Evolutionary conservation across 202 grass and related monocot species (phyloP).

Genomic region (Carex sylvatica): DNA sequence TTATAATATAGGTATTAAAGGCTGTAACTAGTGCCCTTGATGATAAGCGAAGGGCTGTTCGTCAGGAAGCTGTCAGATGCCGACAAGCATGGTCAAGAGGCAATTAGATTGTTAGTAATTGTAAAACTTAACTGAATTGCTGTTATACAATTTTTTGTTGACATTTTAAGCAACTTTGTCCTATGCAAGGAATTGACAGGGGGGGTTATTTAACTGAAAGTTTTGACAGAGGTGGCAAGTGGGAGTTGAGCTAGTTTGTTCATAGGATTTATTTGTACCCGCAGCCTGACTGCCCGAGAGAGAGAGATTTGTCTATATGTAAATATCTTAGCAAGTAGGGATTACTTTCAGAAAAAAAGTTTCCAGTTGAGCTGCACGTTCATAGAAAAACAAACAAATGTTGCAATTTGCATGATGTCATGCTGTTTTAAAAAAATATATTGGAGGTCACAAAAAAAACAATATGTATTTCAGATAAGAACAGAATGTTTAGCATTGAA

Average conservation of each 20-base stretch:
- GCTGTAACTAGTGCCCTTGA: conserved; percentile 78
- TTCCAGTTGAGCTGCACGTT: background rate
- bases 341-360: background rate
- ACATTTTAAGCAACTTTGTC: background rate
- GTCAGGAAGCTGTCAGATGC: conserved; percentile 79
- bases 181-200: background rate
- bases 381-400: background rate
- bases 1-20: conserved; percentile 48
- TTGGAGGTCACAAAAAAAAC: too few relatives aligned
- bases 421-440: background rate
- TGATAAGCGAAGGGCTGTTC: conserved; percentile 77
- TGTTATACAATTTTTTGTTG: background rate
- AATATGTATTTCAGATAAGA: background rate
- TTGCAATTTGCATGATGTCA: background rate
- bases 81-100: conserved; percentile 70
- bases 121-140: background rate
- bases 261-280: background rate
- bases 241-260: background rate
- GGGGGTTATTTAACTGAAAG: background rate
- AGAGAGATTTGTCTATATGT: background rate
- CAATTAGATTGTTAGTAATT: conserved; percentile 15
- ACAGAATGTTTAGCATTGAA: background rate
- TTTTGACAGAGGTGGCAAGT: background rate
- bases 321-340: background rate
- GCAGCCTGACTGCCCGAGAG: background rate